Evolutionary conservation across 164 flowering plant species (phyloP).

Genomic region (Umbilicus rupestris): DNA sequence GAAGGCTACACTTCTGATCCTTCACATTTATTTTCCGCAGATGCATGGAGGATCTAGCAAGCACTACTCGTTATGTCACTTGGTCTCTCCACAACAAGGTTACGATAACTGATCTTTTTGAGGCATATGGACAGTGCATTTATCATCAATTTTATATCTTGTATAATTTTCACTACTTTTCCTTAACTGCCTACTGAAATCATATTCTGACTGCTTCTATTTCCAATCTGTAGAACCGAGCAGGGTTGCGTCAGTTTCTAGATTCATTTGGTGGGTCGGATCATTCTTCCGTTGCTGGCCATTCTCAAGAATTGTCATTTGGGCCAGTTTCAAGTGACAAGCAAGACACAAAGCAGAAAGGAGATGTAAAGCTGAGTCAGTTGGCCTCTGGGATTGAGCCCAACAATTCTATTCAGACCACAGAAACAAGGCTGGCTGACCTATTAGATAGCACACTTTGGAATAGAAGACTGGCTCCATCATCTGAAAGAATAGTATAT

Average conservation of each 20-base stretch:
- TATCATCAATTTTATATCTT: background rate
- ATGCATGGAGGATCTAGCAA: constrained; percentile 84
- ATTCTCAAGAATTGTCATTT: constrained; percentile 43
- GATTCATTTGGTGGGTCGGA: constrained; percentile 85
- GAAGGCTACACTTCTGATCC: background rate
- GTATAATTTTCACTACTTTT: background rate
- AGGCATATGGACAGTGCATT: background rate
- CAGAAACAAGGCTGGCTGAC: constrained; percentile 85
- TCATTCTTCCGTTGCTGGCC: constrained; percentile 28
- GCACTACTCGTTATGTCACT: constrained; percentile 86
- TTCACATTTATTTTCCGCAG: constrained; percentile 25
- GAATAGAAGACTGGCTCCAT: constrained; percentile 95
- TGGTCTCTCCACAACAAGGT: constrained; percentile 99
- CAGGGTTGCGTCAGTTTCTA: constrained; percentile 87
- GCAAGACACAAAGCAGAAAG: constrained; percentile 47
- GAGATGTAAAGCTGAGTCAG: constrained; percentile 67
- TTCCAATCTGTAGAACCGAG: constrained; percentile 58
- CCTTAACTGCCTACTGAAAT: background rate
- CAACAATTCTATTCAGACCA: constrained; percentile 36
- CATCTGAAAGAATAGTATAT: constrained; percentile 92
- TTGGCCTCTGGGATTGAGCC: constrained; percentile 54
- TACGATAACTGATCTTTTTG: background rate
- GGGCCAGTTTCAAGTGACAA: constrained; percentile 43
- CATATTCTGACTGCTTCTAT: constrained; percentile 8
- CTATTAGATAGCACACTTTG: constrained; percentile 90